phyloP scores from a whole-genome alignment of 1,284 basidiomycete species.

The Rhodotorula sp. region DNA sequence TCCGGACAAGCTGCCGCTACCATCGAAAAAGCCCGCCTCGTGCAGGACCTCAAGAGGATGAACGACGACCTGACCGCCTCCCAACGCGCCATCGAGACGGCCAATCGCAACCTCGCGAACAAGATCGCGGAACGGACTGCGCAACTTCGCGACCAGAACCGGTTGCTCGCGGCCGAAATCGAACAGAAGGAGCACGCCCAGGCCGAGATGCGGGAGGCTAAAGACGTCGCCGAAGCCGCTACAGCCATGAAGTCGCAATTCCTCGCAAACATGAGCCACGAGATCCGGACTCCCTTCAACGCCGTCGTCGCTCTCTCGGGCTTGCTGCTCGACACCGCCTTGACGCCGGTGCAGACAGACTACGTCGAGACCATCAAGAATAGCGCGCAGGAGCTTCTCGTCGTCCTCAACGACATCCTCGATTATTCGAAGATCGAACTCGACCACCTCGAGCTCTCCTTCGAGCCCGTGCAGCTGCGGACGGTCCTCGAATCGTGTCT shows the following conservation, averaged over 20 bases:
- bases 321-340: conserved; percentile 35
- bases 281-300: conserved; percentile 41
- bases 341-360: conserved; percentile 36
- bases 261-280: conserved; percentile 24
- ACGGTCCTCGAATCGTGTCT: conserved; percentile 31
- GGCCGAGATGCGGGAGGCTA: conserved; percentile 37
- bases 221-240: conserved; percentile 36
- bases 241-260: conserved; percentile 39
- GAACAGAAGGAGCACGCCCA: conserved; percentile 37
- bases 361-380: conserved; percentile 42
- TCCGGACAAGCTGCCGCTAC: conserved; percentile 34
- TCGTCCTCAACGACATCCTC: conserved; percentile 40
- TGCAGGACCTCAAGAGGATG: conserved; percentile 32
- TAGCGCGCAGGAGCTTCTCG: conserved; percentile 37
- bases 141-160: conserved; percentile 25
- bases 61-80: conserved; percentile 33
- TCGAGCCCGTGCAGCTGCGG: conserved; percentile 29
- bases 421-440: conserved; percentile 39
- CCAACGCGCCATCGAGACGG: conserved; percentile 33
- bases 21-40: conserved; percentile 36
- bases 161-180: conserved; percentile 30
- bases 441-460: conserved; percentile 35
- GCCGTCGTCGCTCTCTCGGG: conserved; percentile 36
- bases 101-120: conserved; percentile 35
- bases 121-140: conserved; percentile 31